These are phyloP conservation scores for Elsinoe arachidis DNA, from an alignment of 2,329 filamentous ascomycete species.

Conservation along the genomic window DNA sequence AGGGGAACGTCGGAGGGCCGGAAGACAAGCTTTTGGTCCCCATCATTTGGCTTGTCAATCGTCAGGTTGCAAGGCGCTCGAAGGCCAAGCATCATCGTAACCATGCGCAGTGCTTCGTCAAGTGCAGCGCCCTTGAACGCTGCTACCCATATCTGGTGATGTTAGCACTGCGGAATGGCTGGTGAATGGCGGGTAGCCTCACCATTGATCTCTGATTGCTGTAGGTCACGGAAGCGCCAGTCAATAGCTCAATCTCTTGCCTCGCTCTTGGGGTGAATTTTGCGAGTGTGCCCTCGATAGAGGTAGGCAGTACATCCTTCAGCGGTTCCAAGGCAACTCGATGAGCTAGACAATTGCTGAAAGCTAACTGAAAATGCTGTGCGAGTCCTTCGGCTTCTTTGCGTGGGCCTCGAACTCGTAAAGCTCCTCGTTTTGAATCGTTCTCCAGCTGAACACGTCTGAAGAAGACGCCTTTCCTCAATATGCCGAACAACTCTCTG, in stretches of 20 bases:
- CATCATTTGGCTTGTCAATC: not conserved
- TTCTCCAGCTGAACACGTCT: conserved; percentile 11
- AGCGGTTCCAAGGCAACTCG: conserved; percentile 5
- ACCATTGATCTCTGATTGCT: not conserved
- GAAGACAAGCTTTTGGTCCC: too few species aligned
- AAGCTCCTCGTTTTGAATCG: conserved; percentile 9
- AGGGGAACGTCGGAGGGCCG: too few species aligned
- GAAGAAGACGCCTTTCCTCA: conserved; percentile 13
- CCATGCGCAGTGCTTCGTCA: conserved; percentile 14
- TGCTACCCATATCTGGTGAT: conserved; percentile 10
- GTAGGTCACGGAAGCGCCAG: conserved; percentile 5
- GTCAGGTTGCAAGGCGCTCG: not conserved
- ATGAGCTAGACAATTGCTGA: not conserved
- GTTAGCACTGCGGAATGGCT: not conserved
- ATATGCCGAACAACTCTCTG: not conserved
- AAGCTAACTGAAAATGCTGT: conserved; percentile 9
- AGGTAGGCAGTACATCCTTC: not conserved
- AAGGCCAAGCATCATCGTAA: conserved; percentile 10
- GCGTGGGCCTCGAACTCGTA: conserved; percentile 14
- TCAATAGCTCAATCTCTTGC: conserved; percentile 8
- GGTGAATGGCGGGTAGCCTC: not conserved
- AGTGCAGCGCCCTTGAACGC: conserved; percentile 10
- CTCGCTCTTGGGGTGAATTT: not conserved
- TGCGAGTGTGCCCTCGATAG: not conserved
- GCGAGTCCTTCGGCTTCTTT: conserved; percentile 15